Percentiles rank a stretch among this genome's conserved stretches.
Evolutionary conservation across 2,329 filamentous ascomycete genomes (phyloP).

Genomic region (Aspergillus sp.): DNA sequence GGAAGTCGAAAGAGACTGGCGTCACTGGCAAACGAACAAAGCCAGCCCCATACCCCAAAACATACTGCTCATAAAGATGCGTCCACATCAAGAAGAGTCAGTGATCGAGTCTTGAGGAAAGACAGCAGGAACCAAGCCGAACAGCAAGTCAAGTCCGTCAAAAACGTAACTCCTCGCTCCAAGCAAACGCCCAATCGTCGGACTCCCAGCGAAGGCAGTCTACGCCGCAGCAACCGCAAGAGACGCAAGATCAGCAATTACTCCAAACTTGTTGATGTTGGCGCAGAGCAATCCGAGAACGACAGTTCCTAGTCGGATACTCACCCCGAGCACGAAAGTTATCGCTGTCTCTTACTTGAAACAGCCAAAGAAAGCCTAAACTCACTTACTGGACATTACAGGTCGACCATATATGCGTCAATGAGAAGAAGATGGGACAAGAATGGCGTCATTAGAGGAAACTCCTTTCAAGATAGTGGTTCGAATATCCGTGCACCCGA

Average conservation of each 20-base stretch:
- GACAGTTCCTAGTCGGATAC: constrained; percentile 11
- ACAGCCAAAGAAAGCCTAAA: neutral
- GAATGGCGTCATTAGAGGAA: neutral
- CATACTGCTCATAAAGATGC: neutral
- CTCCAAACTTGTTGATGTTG: constrained; percentile 32
- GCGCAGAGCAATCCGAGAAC: constrained; percentile 24
- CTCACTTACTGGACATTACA: neutral
- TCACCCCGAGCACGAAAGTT: no score
- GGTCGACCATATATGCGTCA: neutral
- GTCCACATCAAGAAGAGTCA: neutral
- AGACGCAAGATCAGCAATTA: constrained; percentile 37
- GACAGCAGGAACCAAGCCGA: neutral
- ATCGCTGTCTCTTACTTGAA: neutral
- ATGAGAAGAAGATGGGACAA: neutral
- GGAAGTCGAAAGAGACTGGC: constrained; percentile 14
- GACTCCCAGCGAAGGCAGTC: constrained; percentile 1
- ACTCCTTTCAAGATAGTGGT: neutral
- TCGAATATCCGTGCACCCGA: neutral
- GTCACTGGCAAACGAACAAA: neutral
- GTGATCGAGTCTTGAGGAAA: neutral
- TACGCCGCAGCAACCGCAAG: constrained; percentile 25
- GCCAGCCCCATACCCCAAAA: neutral
- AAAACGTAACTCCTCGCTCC: neutral
- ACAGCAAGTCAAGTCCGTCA: neutral
- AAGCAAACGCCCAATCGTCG: neutral